Evolutionary conservation across 352 stramenopile genomes (phyloP), one percentile per base, ranked within the genome.

Genomic region (Globisporangium nodosum): DNA sequence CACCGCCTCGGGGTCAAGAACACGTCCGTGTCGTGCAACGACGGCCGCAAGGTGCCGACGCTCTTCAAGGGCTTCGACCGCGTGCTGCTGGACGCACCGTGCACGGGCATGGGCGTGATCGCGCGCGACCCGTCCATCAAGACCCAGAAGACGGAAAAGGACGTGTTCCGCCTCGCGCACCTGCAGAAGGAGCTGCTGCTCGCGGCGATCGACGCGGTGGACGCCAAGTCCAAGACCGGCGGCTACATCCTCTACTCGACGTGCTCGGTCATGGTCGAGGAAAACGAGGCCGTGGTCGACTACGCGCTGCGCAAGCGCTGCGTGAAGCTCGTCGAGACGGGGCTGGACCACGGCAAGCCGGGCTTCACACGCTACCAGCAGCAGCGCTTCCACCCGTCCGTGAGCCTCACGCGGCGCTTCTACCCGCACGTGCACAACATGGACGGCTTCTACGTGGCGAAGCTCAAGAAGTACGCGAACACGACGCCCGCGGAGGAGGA

Each of bases 341-440:
- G 95, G n/a, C 76, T 99, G 53, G 90, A 98, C 70, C 97, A 99
- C 80, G 97, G 97, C 77, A 96, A 92, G 59, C 70, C 87, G 7
- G 92, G 92, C 39, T 96, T 98, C 63, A 95, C 87, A 16, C 81
- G 85, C 52, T 98, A 98, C 76, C 90, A 98, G 69, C 87, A 99
- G 67, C 95, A 98, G 64, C 83, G 97, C 56, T 99, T 99, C 81
- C 97, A 99, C 78, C 97, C 96, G 21, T 97, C 91, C 20, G 69
- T 99, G 63, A 81, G 85, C 21, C 77, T 98, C 45, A 98, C 97
- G 42, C 73, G 96, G 37, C 85, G 98, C 54, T 99, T 99, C 70
- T 99, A 99, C 79, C 98, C 98, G 45, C 98, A 99, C 70, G 96
- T 96, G 66, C 97, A 99, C 85, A 99, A 99, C 79, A 99, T 99